Base-by-base conservation (phyloP, 306 rosid genomes). In the Dryas alaskensis region DNA sequence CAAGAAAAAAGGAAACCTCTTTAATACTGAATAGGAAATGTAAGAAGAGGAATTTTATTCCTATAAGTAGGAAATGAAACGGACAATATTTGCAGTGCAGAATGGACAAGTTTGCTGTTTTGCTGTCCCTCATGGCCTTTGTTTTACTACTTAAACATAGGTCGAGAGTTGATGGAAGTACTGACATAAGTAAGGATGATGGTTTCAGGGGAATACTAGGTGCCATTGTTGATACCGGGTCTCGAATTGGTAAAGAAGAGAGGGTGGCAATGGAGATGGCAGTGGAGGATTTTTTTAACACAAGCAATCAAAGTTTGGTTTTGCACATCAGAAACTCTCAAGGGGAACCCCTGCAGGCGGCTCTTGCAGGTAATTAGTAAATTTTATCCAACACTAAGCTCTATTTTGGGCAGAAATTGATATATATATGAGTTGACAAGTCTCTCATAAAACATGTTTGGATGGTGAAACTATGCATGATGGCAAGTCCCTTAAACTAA, bases 191-290 rank as follows among this genome's bases (percentile, higher is more conserved):
- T 5, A 61, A 39, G 66, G 47, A 61, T 10, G 22, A 39, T 13
- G 7, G 10, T 16, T 14, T 37, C 11, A 16, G 13, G 3, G 47
- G 66, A 45, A 14, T 37, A 7, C 9, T 77, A 8, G 63, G 78
- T 5, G 78, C 68, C 42, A 67, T 72, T 65, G 14, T 78, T 45
- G 73, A 65, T 8, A 2, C 10, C 9, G 8, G 49, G 8, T 53
- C 69, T 25, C 65, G 31, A 65, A 47, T 48, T 14, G 82, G 82
- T 10, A 57, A 61, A 48, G 31, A 72, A 57, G 55, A 54, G 46
- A 57, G 27, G 19, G 55, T 78, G 7, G 82, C 68, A 0, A 69
- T 78, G 27, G 25, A 64, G 44, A 72, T 72, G 61, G 77, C 73
- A 37, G 43, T 54, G 17, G 27, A 54, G 3, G 81, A 78, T 1